phyloP scores from a whole-genome alignment of 1,284 basidiomycete genomes.

The Marasmius tenuissimus region DNA sequence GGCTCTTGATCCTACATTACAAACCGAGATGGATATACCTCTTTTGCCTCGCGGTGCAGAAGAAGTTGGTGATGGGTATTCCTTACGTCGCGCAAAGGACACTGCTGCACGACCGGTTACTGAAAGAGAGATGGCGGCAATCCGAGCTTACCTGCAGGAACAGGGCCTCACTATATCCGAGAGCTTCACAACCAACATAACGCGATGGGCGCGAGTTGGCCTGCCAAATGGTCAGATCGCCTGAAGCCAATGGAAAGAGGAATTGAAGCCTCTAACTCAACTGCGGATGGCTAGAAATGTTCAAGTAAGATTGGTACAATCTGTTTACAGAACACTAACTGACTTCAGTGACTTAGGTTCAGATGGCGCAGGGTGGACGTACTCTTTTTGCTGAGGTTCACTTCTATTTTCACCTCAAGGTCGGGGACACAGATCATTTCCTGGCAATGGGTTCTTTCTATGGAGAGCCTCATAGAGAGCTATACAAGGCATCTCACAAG shows the following conservation, averaged over 20 bases:
- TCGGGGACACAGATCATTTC: neutral
- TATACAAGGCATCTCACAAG: neutral
- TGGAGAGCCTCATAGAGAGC: neutral
- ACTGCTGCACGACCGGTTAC: neutral
- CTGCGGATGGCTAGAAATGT: too few species aligned
- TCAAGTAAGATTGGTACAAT: too few species aligned
- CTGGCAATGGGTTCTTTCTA: neutral
- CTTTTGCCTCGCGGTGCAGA: neutral
- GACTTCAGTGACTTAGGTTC: neutral
- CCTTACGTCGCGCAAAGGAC: neutral
- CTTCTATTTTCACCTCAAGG: neutral
- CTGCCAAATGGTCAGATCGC: conserved; percentile 16
- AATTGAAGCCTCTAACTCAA: neutral
- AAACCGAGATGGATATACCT: conserved; percentile 4
- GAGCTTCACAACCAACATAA: neutral
- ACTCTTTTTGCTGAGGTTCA: neutral
- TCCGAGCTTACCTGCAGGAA: neutral
- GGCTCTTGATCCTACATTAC: conserved; percentile 15
- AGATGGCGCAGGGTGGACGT: conserved; percentile 3
- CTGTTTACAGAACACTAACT: too few species aligned
- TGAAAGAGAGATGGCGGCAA: neutral
- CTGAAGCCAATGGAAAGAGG: conserved; percentile 11
- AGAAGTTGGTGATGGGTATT: conserved; percentile 7
- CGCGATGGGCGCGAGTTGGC: conserved; percentile 10
- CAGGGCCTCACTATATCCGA: neutral